These are phyloP conservation scores for Zasmidium angulare DNA, from an alignment of 2,329 filamentous ascomycete species.

Conservation along the genomic window DNA sequence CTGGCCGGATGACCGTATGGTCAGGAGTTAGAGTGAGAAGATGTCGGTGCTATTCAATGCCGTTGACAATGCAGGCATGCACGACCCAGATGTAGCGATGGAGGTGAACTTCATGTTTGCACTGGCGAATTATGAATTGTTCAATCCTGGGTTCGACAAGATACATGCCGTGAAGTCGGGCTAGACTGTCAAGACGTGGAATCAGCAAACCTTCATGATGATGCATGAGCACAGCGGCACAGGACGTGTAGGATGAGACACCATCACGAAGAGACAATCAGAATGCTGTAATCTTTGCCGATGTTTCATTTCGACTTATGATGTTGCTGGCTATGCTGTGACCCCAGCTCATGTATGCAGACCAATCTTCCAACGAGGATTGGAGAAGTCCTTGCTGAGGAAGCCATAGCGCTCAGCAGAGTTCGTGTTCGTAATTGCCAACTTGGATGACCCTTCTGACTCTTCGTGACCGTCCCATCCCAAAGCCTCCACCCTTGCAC, in stretches of 20 bases:
- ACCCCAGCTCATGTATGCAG: not conserved
- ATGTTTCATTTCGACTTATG: conserved; percentile 1
- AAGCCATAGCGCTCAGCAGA: not conserved
- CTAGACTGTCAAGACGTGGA: not conserved
- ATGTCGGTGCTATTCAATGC: not conserved
- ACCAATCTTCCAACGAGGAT: conserved; percentile 9
- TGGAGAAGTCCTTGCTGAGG: not conserved
- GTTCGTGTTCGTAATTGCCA: conserved; percentile 5
- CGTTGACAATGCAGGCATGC: not conserved
- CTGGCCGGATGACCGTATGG: not conserved
- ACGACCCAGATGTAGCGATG: not conserved
- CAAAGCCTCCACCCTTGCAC: conserved; percentile 14
- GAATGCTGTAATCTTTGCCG: not conserved
- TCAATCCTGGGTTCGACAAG: not conserved
- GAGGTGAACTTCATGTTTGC: not conserved
- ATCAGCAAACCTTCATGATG: not conserved
- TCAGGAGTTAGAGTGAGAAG: not conserved
- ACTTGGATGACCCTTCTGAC: conserved; percentile 14
- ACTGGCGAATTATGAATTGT: not conserved
- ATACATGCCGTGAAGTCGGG: not conserved
- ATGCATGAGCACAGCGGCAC: too few relatives aligned
- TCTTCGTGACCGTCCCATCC: conserved; percentile 10
- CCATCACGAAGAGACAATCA: not conserved
- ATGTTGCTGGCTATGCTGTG: conserved; percentile 1
- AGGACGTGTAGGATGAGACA: not conserved